Percentiles rank a stretch among this genome's conserved stretches.
These are phyloP conservation scores for Phylloporus rhodoxanthus DNA, from an alignment of 768 basidiomycete species.

Conservation along the genomic window DNA sequence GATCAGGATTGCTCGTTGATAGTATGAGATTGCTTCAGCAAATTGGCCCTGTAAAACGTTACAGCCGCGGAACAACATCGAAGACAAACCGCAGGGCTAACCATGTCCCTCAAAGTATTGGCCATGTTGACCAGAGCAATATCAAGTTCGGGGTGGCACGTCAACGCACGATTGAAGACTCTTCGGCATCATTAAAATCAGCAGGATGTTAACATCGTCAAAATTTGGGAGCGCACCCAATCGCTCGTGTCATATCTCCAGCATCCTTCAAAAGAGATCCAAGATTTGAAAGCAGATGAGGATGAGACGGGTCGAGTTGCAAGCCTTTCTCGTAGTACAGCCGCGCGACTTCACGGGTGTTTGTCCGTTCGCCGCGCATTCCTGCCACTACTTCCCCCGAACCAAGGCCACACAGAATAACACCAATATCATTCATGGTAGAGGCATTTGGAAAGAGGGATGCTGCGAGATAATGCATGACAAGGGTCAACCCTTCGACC, in stretches of 20 bases:
- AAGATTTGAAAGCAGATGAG: slow-evolving; percentile 46
- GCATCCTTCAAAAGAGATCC: slow-evolving; percentile 48
- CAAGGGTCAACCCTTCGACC: slow-evolving; percentile 35
- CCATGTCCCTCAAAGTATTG: slow-evolving; percentile 45
- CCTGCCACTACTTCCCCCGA: slow-evolving; percentile 17
- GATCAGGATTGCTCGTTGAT: slow-evolving; percentile 37
- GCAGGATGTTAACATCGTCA: neutral
- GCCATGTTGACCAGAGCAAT: slow-evolving; percentile 49
- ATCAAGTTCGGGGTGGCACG: slow-evolving; percentile 41
- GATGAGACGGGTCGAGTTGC: slow-evolving; percentile 40
- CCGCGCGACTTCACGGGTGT: slow-evolving; percentile 35
- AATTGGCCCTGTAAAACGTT: slow-evolving; percentile 31
- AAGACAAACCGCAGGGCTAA: slow-evolving; percentile 15
- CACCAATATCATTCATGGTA: slow-evolving; percentile 47
- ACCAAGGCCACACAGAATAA: slow-evolving; percentile 37
- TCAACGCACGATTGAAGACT: slow-evolving; percentile 37
- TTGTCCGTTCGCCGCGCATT: slow-evolving; percentile 18
- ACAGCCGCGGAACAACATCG: neutral
- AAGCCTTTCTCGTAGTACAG: slow-evolving; percentile 43
- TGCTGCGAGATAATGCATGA: slow-evolving; percentile 45
- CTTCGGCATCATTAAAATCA: slow-evolving; percentile 19
- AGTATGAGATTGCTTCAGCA: slow-evolving; percentile 42
- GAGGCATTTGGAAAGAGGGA: slow-evolving; percentile 41
- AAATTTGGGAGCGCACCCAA: slow-evolving; percentile 29
- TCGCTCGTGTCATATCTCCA: slow-evolving; percentile 37